Evolutionary conservation across 768 basidiomycete species (phyloP).

Genomic region (Daedaleopsis nitida): DNA sequence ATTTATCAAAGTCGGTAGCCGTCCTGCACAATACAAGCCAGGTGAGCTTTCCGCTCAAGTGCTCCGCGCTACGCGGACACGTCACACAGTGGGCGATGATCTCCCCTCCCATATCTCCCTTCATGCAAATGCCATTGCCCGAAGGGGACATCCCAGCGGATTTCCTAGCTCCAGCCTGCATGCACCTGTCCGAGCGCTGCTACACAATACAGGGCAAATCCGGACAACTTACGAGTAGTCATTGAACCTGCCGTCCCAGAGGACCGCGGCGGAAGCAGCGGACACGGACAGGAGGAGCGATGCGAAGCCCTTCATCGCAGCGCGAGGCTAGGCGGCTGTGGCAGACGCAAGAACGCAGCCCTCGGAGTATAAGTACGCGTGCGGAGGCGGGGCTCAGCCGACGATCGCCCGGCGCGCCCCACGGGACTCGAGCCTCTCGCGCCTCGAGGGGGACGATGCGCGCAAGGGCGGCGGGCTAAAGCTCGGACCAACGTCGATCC

Average conservation of each 20-base stretch:
- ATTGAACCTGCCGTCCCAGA: slow-evolving; percentile 34
- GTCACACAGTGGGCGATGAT: neutral
- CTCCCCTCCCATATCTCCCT: neutral
- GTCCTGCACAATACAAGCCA: slow-evolving; percentile 11
- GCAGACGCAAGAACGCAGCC: neutral
- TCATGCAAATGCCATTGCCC: neutral
- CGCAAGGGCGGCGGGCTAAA: slow-evolving; percentile 16
- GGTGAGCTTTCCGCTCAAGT: neutral
- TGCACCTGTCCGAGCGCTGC: too few species aligned
- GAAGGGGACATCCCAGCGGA: neutral
- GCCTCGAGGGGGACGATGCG: too few species aligned
- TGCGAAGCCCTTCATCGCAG: slow-evolving; percentile 20
- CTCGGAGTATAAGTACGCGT: slow-evolving; percentile 3
- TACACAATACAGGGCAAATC: too few species aligned
- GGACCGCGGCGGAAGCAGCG: slow-evolving; percentile 28
- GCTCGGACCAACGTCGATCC: slow-evolving; percentile 24
- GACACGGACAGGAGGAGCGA: slow-evolving; percentile 20
- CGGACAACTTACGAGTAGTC: slow-evolving; percentile 21
- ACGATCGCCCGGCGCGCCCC: slow-evolving; percentile 16
- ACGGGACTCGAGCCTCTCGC: slow-evolving; percentile 2
- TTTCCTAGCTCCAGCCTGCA: too few species aligned
- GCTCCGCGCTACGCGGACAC: too few species aligned
- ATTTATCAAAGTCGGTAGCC: slow-evolving; percentile 26
- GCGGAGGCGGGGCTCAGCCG: slow-evolving; percentile 5
- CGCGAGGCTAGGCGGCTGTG: neutral